Percentiles rank a stretch among this genome's conserved stretches.
phyloP scores from a whole-genome alignment of 768 basidiomycete species.

The Collybia sp. region DNA sequence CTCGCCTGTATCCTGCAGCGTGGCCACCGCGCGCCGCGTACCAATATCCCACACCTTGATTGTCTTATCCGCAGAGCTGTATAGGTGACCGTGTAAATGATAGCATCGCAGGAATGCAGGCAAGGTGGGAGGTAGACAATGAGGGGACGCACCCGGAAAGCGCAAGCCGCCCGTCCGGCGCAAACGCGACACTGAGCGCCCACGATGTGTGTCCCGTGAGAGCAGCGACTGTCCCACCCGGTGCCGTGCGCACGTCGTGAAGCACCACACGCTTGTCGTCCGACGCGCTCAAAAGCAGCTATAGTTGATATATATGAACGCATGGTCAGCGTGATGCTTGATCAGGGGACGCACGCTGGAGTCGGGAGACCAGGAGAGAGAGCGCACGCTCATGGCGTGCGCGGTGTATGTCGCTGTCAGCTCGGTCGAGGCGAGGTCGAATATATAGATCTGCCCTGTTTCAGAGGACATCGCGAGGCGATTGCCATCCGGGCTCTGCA shows the following conservation, averaged over 20 bases:
- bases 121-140: constrained; percentile 1
- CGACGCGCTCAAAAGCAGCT: constrained; percentile 87
- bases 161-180: constrained; percentile 74
- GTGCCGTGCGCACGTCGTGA: constrained; percentile 81
- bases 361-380: constrained; percentile 86
- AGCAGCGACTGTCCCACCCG: constrained; percentile 80
- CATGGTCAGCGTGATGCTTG: background rate
- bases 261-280: constrained; percentile 90
- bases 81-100: background rate
- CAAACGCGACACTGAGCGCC: constrained; percentile 81
- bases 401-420: constrained; percentile 73
- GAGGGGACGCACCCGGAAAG: constrained; percentile 66
- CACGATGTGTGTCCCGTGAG: constrained; percentile 88
- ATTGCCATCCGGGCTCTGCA: constrained; percentile 84
- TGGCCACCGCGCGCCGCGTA: constrained; percentile 70
- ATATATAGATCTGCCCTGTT: constrained; percentile 83
- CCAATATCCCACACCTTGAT: constrained; percentile 86
- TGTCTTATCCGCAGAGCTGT: constrained; percentile 78
- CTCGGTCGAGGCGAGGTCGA: constrained; percentile 68
- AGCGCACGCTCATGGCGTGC: constrained; percentile 88
- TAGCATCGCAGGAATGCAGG: background rate
- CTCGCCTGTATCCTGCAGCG: constrained; percentile 72
- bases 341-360: constrained; percentile 58
- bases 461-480: constrained; percentile 81
- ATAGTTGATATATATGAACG: background rate